Conservation (phyloP, 306 rosid species). For the Ammopiptanthus mongolicus region DNA sequence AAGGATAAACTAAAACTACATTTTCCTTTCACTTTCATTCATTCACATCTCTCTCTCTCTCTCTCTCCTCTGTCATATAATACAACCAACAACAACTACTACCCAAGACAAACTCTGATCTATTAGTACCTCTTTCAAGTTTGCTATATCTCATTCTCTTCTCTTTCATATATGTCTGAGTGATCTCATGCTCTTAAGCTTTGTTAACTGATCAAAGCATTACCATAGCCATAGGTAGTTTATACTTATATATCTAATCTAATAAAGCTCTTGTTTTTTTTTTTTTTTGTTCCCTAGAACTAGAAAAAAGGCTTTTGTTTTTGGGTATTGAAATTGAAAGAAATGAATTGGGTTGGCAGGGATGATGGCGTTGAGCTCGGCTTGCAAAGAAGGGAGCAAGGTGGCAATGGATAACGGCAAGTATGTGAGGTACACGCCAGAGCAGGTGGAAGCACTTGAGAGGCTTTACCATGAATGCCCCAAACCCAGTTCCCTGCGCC, state of each 20-base stretch:
- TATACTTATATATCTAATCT: not conserved
- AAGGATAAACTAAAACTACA: not conserved
- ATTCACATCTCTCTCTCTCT: not conserved
- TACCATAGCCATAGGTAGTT: not conserved
- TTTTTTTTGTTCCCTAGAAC: not conserved
- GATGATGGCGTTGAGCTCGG: constrained; percentile 79
- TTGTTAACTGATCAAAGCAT: not conserved
- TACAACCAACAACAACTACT: constrained; percentile 10
- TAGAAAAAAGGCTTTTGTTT: not conserved
- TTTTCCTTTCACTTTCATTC: constrained; percentile 12
- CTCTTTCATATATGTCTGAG: not conserved
- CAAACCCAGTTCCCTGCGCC: constrained; percentile 92
- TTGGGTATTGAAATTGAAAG: not conserved
- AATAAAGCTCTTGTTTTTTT: not conserved
- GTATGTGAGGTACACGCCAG: constrained; percentile 93
- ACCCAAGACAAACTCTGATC: constrained; percentile 22
- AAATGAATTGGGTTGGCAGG: constrained; percentile 16
- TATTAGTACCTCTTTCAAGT: not conserved
- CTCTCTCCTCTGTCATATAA: not conserved
- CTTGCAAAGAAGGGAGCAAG: constrained; percentile 63
- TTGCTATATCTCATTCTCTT: not conserved
- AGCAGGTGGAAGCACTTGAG: constrained; percentile 94
- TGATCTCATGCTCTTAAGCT: constrained; percentile 19
- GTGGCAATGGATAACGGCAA: constrained; percentile 87
- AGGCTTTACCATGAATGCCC: constrained; percentile 96